Percentiles rank a stretch among this genome's conserved stretches.
phyloP scores from a whole-genome alignment of 2,329 filamentous ascomycete species.

The Corynespora cassiicola region DNA sequence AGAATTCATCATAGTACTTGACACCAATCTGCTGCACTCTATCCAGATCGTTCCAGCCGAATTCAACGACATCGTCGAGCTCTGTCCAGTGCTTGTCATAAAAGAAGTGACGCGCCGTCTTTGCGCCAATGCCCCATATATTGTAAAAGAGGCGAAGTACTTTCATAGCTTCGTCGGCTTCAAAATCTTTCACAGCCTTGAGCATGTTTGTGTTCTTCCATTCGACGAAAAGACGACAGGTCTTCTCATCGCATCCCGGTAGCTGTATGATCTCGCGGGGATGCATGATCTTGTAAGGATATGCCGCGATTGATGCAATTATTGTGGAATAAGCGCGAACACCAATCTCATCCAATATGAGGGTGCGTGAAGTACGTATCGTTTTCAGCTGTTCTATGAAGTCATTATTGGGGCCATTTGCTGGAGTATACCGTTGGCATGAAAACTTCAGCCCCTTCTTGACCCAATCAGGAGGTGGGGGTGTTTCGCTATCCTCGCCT shows the following conservation, averaged over 20 bases:
- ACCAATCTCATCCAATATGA: constrained; percentile 79
- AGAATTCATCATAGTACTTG: constrained; percentile 91
- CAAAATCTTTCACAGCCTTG: constrained; percentile 68
- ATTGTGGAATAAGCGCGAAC: constrained; percentile 86
- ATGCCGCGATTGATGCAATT: constrained; percentile 83
- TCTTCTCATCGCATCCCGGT: constrained; percentile 82
- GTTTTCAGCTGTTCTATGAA: constrained; percentile 79
- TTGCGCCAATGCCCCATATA: constrained; percentile 91
- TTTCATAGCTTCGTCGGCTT: constrained; percentile 68
- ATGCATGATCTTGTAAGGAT: constrained; percentile 66
- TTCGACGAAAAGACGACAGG: constrained; percentile 78
- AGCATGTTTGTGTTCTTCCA: constrained; percentile 71
- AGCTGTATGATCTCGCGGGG: constrained; percentile 57
- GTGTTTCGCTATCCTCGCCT: constrained; percentile 59
- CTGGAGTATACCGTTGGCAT: constrained; percentile 78
- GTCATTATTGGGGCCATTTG: constrained; percentile 71
- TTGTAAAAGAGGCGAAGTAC: constrained; percentile 75
- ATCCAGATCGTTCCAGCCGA: constrained; percentile 76
- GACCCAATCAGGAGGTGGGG: constrained; percentile 74
- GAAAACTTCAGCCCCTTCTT: constrained; percentile 71
- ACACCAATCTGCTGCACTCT: constrained; percentile 91
- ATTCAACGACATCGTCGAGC: constrained; percentile 83
- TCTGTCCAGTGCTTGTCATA: constrained; percentile 77
- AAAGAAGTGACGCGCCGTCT: constrained; percentile 83
- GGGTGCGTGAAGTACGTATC: constrained; percentile 73